Conservation (phyloP, 345 rosid species). For the Populus alba region DNA sequence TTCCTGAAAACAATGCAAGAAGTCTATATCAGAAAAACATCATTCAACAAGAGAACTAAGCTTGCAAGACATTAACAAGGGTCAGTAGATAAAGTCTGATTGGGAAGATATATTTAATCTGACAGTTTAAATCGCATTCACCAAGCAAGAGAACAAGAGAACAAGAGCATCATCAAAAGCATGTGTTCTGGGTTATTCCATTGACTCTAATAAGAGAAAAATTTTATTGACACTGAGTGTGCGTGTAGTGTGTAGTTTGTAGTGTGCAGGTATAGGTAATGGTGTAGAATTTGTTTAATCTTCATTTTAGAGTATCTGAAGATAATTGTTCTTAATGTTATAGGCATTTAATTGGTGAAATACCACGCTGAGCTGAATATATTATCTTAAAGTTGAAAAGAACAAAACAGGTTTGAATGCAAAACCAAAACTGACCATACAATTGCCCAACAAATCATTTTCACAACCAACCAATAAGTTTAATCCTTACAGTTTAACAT, state of each 20-base stretch:
- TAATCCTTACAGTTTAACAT: neutral
- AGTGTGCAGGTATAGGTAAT: neutral
- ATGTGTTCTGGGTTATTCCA: neutral
- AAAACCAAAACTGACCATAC: neutral
- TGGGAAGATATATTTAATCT: neutral
- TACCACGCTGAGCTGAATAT: neutral
- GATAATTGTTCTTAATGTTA: neutral
- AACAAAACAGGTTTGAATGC: neutral
- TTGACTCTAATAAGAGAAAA: neutral
- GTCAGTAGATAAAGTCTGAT: neutral
- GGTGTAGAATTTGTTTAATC: neutral
- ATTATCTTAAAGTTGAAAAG: neutral
- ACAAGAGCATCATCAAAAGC: neutral
- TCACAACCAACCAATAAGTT: neutral
- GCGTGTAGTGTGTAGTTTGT: neutral
- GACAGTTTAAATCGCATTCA: neutral
- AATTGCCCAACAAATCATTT: neutral
- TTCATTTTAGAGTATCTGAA: neutral
- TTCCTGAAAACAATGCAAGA: constrained; percentile 52
- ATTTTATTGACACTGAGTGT: neutral
- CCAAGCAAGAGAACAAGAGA: neutral
- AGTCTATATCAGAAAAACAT: neutral
- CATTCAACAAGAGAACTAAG: neutral
- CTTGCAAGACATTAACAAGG: neutral
- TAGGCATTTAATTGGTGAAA: neutral